phyloP scores from a whole-genome alignment of 176 grass and related monocot genomes.

The Typha latifolia region DNA sequence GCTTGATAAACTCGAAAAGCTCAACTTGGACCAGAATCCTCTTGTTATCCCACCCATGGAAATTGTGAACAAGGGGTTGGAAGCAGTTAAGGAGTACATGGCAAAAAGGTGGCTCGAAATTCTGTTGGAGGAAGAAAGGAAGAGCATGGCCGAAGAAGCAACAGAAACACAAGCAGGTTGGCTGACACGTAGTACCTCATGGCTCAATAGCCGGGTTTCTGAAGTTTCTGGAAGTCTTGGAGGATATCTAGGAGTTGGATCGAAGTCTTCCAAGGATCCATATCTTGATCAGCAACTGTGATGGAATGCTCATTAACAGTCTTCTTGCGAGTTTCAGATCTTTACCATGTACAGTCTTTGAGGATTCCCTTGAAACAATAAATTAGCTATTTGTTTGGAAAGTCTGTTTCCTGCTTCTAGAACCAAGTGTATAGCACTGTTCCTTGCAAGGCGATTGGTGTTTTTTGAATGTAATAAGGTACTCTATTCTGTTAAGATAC shows the following conservation, averaged over 20 bases:
- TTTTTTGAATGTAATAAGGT: too few species aligned
- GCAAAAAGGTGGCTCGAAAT: constrained; percentile 34
- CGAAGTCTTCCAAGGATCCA: constrained; percentile 39
- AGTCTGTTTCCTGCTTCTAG: too few species aligned
- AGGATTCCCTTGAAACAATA: too few species aligned
- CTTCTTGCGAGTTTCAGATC: neutral
- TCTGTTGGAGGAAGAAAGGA: constrained; percentile 31
- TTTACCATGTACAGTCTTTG: neutral
- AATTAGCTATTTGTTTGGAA: too few species aligned
- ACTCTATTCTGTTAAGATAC: too few species aligned
- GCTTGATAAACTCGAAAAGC: constrained; percentile 38
- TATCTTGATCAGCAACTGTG: constrained; percentile 58
- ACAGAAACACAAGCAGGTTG: constrained; percentile 39
- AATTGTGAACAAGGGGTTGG: constrained; percentile 34
- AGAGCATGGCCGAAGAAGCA: neutral
- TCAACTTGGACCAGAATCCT: constrained; percentile 78
- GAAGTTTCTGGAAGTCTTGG: constrained; percentile 46
- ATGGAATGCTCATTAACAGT: neutral
- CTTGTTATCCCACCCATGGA: constrained; percentile 49
- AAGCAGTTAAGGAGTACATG: constrained; percentile 57
- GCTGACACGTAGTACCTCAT: constrained; percentile 56
- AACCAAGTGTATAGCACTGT: too few species aligned
- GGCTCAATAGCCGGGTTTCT: constrained; percentile 43
- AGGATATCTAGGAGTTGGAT: constrained; percentile 36
- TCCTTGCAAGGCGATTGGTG: too few species aligned